These are phyloP conservation scores for Microdochium nivale DNA, from an alignment of 2,329 filamentous ascomycete species.

Conservation along the genomic window DNA sequence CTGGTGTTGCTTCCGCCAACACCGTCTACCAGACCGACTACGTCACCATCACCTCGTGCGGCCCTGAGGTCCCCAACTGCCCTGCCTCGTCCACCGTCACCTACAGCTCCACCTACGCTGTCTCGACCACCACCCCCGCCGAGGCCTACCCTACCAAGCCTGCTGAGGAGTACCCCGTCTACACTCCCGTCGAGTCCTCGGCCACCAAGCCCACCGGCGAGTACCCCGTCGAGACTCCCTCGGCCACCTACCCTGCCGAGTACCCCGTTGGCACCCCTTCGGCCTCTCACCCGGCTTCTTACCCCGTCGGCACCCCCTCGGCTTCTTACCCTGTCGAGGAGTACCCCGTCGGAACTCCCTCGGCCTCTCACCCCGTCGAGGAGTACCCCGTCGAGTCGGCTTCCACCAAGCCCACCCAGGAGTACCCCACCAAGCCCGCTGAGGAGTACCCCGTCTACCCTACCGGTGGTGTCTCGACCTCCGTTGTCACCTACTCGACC, in stretches of 20 bases:
- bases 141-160: slow-evolving; percentile 27
- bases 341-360: background rate
- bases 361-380: background rate
- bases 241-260: background rate
- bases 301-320: slow-evolving; percentile 1
- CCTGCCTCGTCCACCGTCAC: slow-evolving; percentile 32
- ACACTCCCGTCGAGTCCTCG: slow-evolving; percentile 18
- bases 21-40: slow-evolving; percentile 50
- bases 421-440: background rate
- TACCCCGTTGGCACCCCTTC: slow-evolving; percentile 9
- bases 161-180: slow-evolving; percentile 20
- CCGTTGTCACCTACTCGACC: background rate
- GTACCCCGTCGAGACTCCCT: background rate
- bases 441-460: background rate
- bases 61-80: slow-evolving; percentile 54
- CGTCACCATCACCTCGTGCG: slow-evolving; percentile 55
- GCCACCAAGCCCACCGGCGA: slow-evolving; percentile 2
- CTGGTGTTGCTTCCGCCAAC: slow-evolving; percentile 32
- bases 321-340: too few species aligned
- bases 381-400: background rate
- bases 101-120: slow-evolving; percentile 16
- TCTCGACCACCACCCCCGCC: slow-evolving; percentile 31
- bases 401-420: too few species aligned
- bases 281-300: background rate
- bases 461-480: background rate